Conservation (phyloP, 2,329 filamentous ascomycete species). For the Herpotrichia juniperi region DNA sequence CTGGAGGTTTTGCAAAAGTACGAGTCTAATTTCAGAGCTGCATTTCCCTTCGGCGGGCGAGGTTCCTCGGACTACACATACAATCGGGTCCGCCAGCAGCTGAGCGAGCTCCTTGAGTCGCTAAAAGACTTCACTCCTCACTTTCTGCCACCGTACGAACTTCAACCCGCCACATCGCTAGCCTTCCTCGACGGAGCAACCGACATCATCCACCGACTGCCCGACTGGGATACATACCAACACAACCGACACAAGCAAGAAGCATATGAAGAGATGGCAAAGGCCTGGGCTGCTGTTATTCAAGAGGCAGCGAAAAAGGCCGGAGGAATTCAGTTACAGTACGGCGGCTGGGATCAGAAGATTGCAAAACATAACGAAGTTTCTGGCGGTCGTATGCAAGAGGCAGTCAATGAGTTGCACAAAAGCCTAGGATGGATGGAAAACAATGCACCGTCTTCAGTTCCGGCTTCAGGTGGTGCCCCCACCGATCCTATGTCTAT, state of each 20-base stretch:
- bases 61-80: conserved; percentile 91
- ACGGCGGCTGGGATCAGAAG: conserved; percentile 90
- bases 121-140: conserved; percentile 94
- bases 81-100: conserved; percentile 83
- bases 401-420: conserved; percentile 78
- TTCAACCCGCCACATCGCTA: conserved; percentile 80
- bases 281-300: conserved; percentile 90
- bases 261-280: conserved; percentile 94
- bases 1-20: conserved; percentile 83
- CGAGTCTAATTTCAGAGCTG: conserved; percentile 74
- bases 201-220: conserved; percentile 84
- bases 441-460: conserved; percentile 34
- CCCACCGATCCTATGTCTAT: conserved; percentile 41
- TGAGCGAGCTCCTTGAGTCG: conserved; percentile 83
- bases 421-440: conserved; percentile 81
- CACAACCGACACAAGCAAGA: conserved; percentile 94
- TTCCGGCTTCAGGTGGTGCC: conserved; percentile 18
- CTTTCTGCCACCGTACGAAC: conserved; percentile 90
- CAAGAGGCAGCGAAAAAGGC: conserved; percentile 89
- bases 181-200: conserved; percentile 90
- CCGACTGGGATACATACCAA: conserved; percentile 86
- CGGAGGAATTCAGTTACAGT: conserved; percentile 86
- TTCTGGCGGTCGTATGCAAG: conserved; percentile 79
- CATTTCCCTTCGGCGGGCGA: conserved; percentile 85
- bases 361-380: conserved; percentile 86